Evolutionary conservation across 768 basidiomycete genomes (phyloP), one percentile per base, ranked within the genome.

Genomic region (Mycena chlorophos): DNA sequence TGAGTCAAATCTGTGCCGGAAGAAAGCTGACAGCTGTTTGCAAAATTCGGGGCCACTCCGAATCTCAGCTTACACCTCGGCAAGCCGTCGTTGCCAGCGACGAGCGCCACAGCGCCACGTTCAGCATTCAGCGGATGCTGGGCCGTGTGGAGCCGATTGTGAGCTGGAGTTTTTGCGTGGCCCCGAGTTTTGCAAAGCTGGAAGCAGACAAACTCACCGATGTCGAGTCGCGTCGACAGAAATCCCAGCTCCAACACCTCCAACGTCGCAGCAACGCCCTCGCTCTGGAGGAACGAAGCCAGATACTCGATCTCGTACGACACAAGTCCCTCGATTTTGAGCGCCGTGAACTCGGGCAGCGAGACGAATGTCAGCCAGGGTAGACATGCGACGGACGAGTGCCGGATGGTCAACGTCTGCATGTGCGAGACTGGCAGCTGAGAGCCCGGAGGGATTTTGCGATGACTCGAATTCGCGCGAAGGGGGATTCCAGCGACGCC

Each of bases 371-470:
- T 14, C 5, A 54, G 42, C 57, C 57, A 58, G 4, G 48, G 52
- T 17, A 58, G 47, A 34, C 54, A 51, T 14, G 53, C 57, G 22
- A 58, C 29, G 19, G 52, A 49, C 0, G 57, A 58, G 10, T 23
- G 40, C 12, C 43, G 34, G n/a, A 58, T 38, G n/a, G 40, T 46
- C 5, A 58, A 1, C 4, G 25, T 54, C 1, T 27, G 31, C 2
- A 51, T 31, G 1, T 12, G 20, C 8, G 43, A n/a, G 1, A 37
- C n/a, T 12, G 43, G 28, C 12, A 5, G 17, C 14, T 5, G 22
- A n/a, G 8, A 20, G 40, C 10, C 13, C 26, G 8, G 23, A 8
- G 22, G 25, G 8, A 16, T 12, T 25, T 16, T 1, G 38, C 20
- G 10, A 17, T 6, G 2, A 20, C 12, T 5, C 23, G 13, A 13